These are phyloP conservation scores for Suhomyces canberraensis DNA, from an alignment of 805 yeast genomes.

Conservation along the genomic window DNA sequence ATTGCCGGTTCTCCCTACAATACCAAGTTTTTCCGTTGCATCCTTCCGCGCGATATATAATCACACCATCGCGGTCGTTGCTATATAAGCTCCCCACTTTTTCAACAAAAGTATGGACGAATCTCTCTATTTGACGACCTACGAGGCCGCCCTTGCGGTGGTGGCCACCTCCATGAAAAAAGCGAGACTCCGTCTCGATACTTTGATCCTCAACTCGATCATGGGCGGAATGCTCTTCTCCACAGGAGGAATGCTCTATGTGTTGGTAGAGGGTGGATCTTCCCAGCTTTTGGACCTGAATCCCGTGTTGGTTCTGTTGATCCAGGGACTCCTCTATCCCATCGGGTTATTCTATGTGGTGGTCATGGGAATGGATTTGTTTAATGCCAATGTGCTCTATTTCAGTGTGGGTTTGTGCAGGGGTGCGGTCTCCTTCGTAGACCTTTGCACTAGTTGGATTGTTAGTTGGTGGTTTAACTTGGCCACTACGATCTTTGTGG, in stretches of 20 bases:
- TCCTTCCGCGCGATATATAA: too few species aligned
- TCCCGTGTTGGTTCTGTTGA: conserved; percentile 51
- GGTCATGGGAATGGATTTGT: conserved; percentile 70
- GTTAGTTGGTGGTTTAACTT: conserved; percentile 67
- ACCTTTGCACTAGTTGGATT: conserved; percentile 60
- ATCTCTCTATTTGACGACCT: conserved; percentile 59
- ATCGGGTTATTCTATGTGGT: conserved; percentile 76
- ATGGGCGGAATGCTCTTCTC: conserved; percentile 69
- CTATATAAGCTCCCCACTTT: too few species aligned
- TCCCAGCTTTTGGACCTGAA: conserved; percentile 39
- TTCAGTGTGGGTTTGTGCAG: conserved; percentile 67
- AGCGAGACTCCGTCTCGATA: conserved; percentile 60
- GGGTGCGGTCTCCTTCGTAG: conserved; percentile 66
- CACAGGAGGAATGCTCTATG: conserved; percentile 69
- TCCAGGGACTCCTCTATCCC: conserved; percentile 64
- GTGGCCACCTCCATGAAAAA: conserved; percentile 87
- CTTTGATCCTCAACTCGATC: conserved; percentile 59
- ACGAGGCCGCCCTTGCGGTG: conserved; percentile 79
- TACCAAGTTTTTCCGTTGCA: too few species aligned
- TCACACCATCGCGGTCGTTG: too few species aligned
- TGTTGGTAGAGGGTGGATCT: conserved; percentile 51
- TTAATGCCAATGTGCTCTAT: conserved; percentile 70
- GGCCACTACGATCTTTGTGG: conserved; percentile 61
- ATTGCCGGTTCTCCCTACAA: too few species aligned
- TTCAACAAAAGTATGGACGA: conserved; percentile 15